Percentiles rank a stretch among this genome's conserved stretches.
These are phyloP conservation scores for Penicillium sp. DNA, from an alignment of 2,329 filamentous ascomycete species.

Conservation along the genomic window DNA sequence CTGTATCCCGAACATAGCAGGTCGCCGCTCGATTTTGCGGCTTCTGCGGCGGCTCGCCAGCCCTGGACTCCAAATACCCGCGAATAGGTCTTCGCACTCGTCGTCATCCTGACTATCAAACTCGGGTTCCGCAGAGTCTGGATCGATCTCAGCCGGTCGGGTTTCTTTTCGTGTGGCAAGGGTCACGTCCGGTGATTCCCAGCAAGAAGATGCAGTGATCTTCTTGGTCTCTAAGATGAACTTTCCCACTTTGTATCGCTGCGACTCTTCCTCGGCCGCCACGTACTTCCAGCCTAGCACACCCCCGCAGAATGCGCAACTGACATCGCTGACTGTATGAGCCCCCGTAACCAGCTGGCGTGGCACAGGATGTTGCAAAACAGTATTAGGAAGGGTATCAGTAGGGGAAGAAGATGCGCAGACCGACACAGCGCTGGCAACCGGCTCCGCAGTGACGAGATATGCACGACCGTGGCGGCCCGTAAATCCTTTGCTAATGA, in stretches of 20 bases:
- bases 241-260: slow-evolving; percentile 66
- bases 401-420: slow-evolving; percentile 28
- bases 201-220: slow-evolving; percentile 50
- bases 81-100: slow-evolving; percentile 64
- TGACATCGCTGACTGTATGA: slow-evolving; percentile 62
- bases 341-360: slow-evolving; percentile 62
- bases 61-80: slow-evolving; percentile 59
- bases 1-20: slow-evolving; percentile 26
- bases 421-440: slow-evolving; percentile 30
- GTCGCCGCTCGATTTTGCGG: slow-evolving; percentile 35
- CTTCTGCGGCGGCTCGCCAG: slow-evolving; percentile 48
- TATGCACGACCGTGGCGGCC: slow-evolving; percentile 64
- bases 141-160: slow-evolving; percentile 4
- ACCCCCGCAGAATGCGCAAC: slow-evolving; percentile 55
- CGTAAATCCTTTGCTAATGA: slow-evolving; percentile 65
- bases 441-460: slow-evolving; percentile 53
- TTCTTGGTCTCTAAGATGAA: slow-evolving; percentile 63
- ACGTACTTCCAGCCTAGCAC: slow-evolving; percentile 66
- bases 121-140: slow-evolving; percentile 44
- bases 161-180: slow-evolving; percentile 2
- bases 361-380: slow-evolving; percentile 55
- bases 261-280: slow-evolving; percentile 59
- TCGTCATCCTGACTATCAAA: slow-evolving; percentile 67
- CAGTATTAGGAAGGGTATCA: slow-evolving; percentile 57
- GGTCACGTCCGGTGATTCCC: slow-evolving; percentile 46